Base-by-base conservation (phyloP, 352 stramenopile genomes). In the Phytopythium kandeliae region DNA sequence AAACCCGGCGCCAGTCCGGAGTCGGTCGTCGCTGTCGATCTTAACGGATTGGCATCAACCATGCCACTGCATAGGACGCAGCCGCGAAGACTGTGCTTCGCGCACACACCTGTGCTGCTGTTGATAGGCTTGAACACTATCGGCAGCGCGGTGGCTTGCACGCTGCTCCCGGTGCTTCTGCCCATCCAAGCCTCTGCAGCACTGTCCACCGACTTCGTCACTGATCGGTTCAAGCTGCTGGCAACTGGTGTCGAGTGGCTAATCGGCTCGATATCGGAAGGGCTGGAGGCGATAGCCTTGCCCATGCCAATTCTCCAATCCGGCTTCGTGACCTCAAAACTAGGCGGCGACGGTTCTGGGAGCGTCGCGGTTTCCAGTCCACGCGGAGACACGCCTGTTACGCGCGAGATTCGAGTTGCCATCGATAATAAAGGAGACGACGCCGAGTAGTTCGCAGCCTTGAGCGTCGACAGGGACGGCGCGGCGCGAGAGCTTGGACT, bases 61-160 rank as follows among this genome's bases (percentile, higher is more conserved):
- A 8, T 17, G 45, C n/a, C 22, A 25, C 12, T 30, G 60, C 80
- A 92, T 5, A 92, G 37, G 26, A 92, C 74, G 28, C 80, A 92
- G 1, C 69, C 72, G 15, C 74, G 67, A 4, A 89, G 61, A 17
- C 68, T 80, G 55, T 92, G 80, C 30, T 85, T 86, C 10, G 33
- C 36, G 15, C 78, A 86, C 1, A 21, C n/a, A 4, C 26, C 16
- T n/a, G n/a, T 16, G 38, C 15, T 5, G 28, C 11, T 55, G 5
- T 21, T 16, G 25, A 21, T 25, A 21, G 48, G 48, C 19, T 38
- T 47, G 17, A 3, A 7, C 13, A 26, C 19, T 24, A 28, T 10
- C 16, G 24, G 1, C 30, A 35, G 9, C n/a, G 48, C 9, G 5
- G 13, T 16, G 4, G 28, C 43, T 31, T 31, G 12, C 4, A 5